These are phyloP conservation scores for Ocimum tenuiflorum DNA, from an alignment of 257 asterid species.

Conservation along the genomic window DNA sequence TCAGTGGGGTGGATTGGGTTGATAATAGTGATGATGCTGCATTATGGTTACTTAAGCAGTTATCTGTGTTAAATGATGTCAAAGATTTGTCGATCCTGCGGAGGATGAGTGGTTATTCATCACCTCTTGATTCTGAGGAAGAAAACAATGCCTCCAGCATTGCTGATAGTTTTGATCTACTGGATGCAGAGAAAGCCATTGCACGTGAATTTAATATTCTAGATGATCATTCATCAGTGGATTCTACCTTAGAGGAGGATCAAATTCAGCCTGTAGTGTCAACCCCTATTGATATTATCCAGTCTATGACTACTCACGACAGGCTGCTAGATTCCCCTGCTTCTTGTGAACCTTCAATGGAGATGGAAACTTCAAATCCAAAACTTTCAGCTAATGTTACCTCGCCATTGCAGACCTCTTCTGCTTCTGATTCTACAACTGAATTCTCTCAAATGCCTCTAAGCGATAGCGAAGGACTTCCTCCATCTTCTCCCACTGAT, in stretches of 20 bases:
- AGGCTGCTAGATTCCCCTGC: constrained; percentile 32
- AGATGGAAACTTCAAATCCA: constrained; percentile 21
- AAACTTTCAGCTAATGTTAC: constrained; percentile 24
- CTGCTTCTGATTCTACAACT: constrained; percentile 15
- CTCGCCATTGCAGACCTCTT: constrained; percentile 23
- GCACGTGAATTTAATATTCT: constrained; percentile 50
- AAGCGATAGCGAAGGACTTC: neutral
- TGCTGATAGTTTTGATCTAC: constrained; percentile 88
- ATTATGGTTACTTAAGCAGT: constrained; percentile 85
- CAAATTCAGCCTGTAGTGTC: constrained; percentile 28
- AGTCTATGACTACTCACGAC: constrained; percentile 29
- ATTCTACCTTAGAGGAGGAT: constrained; percentile 55
- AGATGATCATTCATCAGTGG: constrained; percentile 57
- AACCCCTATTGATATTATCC: constrained; percentile 25
- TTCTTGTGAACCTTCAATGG: constrained; percentile 26
- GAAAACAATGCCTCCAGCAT: constrained; percentile 83
- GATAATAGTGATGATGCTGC: constrained; percentile 86
- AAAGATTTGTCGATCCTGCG: constrained; percentile 68
- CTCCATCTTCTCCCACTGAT: constrained; percentile 20
- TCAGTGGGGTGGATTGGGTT: constrained; percentile 80
- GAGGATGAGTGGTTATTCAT: constrained; percentile 71
- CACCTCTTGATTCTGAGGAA: constrained; percentile 92
- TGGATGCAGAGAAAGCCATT: constrained; percentile 66
- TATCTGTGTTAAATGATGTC: constrained; percentile 68
- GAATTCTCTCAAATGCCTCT: constrained; percentile 20